Evolutionary conservation across 768 basidiomycete genomes (phyloP).

Genomic region (Leccinum olivaceopallidum): DNA sequence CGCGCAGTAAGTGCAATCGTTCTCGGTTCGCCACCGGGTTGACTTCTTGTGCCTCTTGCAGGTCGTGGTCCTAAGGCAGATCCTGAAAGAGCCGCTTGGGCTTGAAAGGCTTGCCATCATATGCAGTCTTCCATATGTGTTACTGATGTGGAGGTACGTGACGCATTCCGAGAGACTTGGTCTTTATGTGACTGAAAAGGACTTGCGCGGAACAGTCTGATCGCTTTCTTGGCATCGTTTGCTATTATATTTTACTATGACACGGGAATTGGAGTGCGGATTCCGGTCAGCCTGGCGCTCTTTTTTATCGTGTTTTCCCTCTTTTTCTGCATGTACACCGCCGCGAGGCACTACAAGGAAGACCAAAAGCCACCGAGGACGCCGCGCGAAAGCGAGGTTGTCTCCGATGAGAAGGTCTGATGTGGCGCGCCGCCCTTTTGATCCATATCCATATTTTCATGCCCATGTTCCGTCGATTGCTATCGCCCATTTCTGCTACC

Average conservation of each 20-base stretch:
- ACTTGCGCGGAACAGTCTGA: conserved; percentile 25
- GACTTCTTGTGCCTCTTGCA: conserved; percentile 7
- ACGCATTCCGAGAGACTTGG: not conserved
- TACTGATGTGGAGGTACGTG: conserved; percentile 42
- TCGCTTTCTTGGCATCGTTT: conserved; percentile 36
- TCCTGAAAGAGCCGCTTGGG: conserved; percentile 29
- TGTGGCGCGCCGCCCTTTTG: not conserved
- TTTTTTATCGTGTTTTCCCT: conserved; percentile 24
- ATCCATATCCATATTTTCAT: not conserved
- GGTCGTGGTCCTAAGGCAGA: conserved; percentile 30
- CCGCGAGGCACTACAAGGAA: conserved; percentile 22
- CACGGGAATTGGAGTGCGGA: conserved; percentile 27
- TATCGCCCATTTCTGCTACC: not conserved
- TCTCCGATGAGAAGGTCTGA: conserved; percentile 6
- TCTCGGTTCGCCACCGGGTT: not conserved
- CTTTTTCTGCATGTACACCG: conserved; percentile 32
- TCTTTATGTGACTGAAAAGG: conserved; percentile 2
- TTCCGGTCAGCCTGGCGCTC: conserved; percentile 28
- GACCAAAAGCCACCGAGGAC: not conserved
- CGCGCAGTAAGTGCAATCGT: conserved; percentile 23
- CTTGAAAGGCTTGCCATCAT: conserved; percentile 40
- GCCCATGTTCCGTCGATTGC: not conserved
- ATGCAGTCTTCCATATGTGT: conserved; percentile 41
- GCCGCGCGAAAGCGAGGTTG: not conserved
- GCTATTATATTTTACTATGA: conserved; percentile 30